Evolutionary conservation across 129 eudicot genomes (phyloP).

Genomic region (Chrysanthemum makinoi): DNA sequence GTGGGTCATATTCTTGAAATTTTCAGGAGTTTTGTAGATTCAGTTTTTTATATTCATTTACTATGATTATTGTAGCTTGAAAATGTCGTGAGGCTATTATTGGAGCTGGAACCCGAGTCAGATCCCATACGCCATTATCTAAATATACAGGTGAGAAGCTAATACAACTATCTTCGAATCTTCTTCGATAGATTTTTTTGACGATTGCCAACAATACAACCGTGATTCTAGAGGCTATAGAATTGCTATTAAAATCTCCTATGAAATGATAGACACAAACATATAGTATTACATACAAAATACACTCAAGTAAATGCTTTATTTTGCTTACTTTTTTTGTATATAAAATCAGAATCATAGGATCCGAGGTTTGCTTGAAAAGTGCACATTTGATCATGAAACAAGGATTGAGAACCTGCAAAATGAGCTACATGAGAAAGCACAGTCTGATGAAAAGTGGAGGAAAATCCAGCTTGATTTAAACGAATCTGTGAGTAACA

Average conservation of each 20-base stretch:
- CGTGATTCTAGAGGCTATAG: not conserved
- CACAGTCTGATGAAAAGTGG: constrained; percentile 85
- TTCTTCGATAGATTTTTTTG: not conserved
- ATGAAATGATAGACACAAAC: constrained; percentile 18
- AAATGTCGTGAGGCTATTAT: constrained; percentile 83
- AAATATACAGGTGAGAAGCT: constrained; percentile 73
- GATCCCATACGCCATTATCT: constrained; percentile 98
- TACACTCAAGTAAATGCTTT: constrained; percentile 12
- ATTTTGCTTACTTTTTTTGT: constrained; percentile 17
- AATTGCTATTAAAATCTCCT: constrained; percentile 8
- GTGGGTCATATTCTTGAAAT: constrained; percentile 12
- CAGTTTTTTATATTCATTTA: not conserved
- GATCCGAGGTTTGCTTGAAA: constrained; percentile 89
- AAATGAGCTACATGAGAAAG: constrained; percentile 77
- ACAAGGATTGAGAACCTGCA: constrained; percentile 73
- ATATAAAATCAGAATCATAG: constrained; percentile 66
- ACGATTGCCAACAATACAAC: constrained; percentile 6
- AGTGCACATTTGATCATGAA: constrained; percentile 92
- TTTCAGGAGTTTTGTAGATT: constrained; percentile 11
- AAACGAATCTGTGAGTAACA: constrained; percentile 53
- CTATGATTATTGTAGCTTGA: constrained; percentile 68
- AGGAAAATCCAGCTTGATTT: constrained; percentile 73
- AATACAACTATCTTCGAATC: not conserved
- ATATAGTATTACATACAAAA: not conserved
- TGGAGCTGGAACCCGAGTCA: constrained; percentile 98